Base-by-base conservation (phyloP, 352 stramenopile species). In the Pythium volutum region DNA sequence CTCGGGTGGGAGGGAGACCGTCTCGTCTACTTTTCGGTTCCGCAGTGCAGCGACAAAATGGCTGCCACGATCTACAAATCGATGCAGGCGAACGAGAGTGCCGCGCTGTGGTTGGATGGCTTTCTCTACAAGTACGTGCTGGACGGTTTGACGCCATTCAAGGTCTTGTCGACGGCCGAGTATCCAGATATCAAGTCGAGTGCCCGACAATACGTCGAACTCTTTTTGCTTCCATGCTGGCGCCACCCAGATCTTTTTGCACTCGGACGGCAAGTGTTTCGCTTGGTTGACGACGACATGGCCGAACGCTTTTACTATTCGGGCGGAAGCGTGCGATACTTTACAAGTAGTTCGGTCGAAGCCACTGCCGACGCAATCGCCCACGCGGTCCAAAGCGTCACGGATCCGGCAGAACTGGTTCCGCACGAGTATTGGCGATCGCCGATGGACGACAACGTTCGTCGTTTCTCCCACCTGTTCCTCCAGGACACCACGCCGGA, bases 31-130 rank as follows among this genome's bases (percentile, higher is more conserved):
- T 39, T 69, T 46, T 53, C 22, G 18, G 8, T 34, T 22, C 26
- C 23, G n/a, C n/a, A 38, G 3, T 42, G 48, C 26, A 52, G 11
- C 31, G 4, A 36, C 12, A 15, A 9, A 5, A 11, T 8, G 20
- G 41, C 41, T 16, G 20, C 2, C 20, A 20, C 9, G 2, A 5
- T 47, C 16, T 47, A 47, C 31, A 36, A 4, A 11, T 36, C 6
- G 6, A 15, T 36, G 31, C 31, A n/a, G n/a, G n/a, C n/a, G n/a
- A n/a, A n/a, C n/a, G n/a, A n/a, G n/a, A n/a, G n/a, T n/a, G n/a
- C n/a, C n/a, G n/a, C n/a, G n/a, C n/a, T 36, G 31, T 36, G 31
- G 31, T 50, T 72, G 60, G 66, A 72, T 69, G 59, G 65, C 3
- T 71, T 71, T 45, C 8, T n/a, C 18, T 69, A 65, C 53, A 5